These are phyloP conservation scores for Cyclostephanos tholiformis DNA, from an alignment of 108 stramenopile species.

Conservation along the genomic window DNA sequence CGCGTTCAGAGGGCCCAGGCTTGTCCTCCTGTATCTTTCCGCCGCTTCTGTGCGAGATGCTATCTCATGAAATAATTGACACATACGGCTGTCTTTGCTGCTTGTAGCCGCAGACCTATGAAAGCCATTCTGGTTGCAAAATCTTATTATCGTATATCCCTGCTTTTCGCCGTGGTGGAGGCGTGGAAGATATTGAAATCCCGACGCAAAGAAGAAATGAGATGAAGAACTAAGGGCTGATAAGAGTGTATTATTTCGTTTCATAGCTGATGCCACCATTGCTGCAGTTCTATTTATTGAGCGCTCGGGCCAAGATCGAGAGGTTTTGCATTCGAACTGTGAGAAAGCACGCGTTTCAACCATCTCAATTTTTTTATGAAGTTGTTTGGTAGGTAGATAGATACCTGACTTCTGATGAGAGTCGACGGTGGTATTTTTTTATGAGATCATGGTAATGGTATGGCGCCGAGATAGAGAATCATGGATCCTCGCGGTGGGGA, in stretches of 20 bases:
- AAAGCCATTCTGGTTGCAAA: conserved; percentile 11
- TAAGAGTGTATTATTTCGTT: not conserved
- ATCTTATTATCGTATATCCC: not conserved
- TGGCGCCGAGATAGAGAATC: not conserved
- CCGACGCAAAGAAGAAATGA: not conserved
- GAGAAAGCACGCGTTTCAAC: too few relatives aligned
- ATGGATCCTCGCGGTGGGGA: not conserved
- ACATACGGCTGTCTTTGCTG: not conserved
- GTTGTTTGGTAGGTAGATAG: too few relatives aligned
- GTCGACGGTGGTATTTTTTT: too few relatives aligned
- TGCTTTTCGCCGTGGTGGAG: not conserved
- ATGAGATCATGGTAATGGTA: too few relatives aligned
- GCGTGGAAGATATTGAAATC: conserved; percentile 1
- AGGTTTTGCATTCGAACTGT: too few relatives aligned
- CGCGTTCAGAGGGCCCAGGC: not conserved
- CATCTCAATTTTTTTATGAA: too few relatives aligned
- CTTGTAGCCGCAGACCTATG: conserved; percentile 1
- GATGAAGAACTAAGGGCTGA: not conserved
- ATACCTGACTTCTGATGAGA: too few relatives aligned
- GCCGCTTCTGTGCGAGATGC: conserved; percentile 1
- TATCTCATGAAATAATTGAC: conserved; percentile 8
- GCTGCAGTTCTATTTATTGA: too few relatives aligned
- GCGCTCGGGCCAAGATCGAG: too few relatives aligned
- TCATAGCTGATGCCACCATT: conserved; percentile 1
- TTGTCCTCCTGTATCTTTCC: not conserved